Percentiles rank a stretch among this genome's conserved stretches.
Conservation (phyloP, 371 early-diverging fungal species). For the Mucor saturninus region DNA sequence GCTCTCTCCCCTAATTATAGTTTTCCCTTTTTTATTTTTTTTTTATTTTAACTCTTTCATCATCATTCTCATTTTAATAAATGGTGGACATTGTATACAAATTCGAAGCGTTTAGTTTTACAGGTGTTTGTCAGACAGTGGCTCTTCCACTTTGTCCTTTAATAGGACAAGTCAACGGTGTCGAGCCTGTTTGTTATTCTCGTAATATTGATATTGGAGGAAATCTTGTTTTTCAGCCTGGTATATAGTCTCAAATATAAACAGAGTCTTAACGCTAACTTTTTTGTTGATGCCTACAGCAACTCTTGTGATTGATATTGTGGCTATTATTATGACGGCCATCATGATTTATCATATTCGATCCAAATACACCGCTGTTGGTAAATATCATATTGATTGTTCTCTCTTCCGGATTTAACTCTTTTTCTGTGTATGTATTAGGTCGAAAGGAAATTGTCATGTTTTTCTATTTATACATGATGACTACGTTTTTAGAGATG, state of each 20-base stretch:
- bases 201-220: slow-evolving; percentile 86
- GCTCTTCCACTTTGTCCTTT: slow-evolving; percentile 89
- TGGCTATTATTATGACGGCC: slow-evolving; percentile 92
- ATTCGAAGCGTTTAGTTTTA: slow-evolving; percentile 85
- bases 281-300: slow-evolving; percentile 42
- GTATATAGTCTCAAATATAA: slow-evolving; percentile 47
- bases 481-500: slow-evolving; percentile 85
- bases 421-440: slow-evolving; percentile 23
- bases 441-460: slow-evolving; percentile 96
- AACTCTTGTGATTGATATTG: slow-evolving; percentile 85
- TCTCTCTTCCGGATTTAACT: background rate
- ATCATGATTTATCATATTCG: slow-evolving; percentile 98
- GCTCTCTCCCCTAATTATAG: background rate
- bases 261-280: background rate
- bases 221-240: slow-evolving; percentile 89
- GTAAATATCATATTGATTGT: slow-evolving; percentile 48
- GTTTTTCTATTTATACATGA: slow-evolving; percentile 95
- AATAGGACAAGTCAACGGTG: slow-evolving; percentile 73
- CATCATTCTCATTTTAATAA: slow-evolving; percentile 4
- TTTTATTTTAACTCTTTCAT: slow-evolving; percentile 11
- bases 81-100: slow-evolving; percentile 53
- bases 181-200: slow-evolving; percentile 92
- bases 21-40: background rate
- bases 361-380: slow-evolving; percentile 97
- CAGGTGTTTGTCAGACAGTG: slow-evolving; percentile 82